Base-by-base conservation (phyloP, 768 basidiomycete species). In the Phlegmacium glaucopus region DNA sequence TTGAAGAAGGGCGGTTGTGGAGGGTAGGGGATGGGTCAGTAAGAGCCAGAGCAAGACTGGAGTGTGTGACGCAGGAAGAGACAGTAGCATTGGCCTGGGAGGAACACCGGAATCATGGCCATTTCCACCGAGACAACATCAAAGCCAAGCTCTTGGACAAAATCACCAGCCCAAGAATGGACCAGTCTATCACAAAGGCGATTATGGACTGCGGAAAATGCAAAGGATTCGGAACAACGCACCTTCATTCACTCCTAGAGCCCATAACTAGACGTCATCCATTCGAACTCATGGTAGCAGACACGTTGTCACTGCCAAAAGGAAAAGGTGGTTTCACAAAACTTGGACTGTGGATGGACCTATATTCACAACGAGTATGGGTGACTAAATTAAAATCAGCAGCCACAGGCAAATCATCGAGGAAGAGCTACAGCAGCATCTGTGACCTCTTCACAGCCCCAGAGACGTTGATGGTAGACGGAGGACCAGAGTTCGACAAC, bases 251-350 rank as follows among this genome's bases (percentile, higher is more conserved):
- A 0, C 61, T 75, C 0, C 54, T 72, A 10, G 53, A 71, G 28
- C 73, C 68, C 0, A 68, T 74, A 34, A 69, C 61, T 6, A 29
- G 63, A 0, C 46, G 57, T 0, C 68, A 68, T 41, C n/a, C n/a
- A n/a, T n/a, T n/a, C n/a, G n/a, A n/a, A n/a, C n/a, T n/a, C n/a
- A n/a, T n/a, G n/a, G n/a, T 70, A 0, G 59, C 50, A 0, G 65
- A 74, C 54, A 67, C 67, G 30, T 54, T 75, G 9, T 61, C 62
- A 0, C 45, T 72, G 47, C 68, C 66, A 0, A 54, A 30, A 9
- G 71, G 67, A 0, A 67, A 59, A 36, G 67, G 67, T 0, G 62
- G 67, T 0, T 66, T 52, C 39, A 53, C 56, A 11, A 68, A 54
- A 2, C 15, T 70, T 2, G 51, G 58, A 0, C 46, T 72, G 2